Conservation (phyloP, 2,329 filamentous ascomycete genomes). For the Aspergillus ochraceus region DNA sequence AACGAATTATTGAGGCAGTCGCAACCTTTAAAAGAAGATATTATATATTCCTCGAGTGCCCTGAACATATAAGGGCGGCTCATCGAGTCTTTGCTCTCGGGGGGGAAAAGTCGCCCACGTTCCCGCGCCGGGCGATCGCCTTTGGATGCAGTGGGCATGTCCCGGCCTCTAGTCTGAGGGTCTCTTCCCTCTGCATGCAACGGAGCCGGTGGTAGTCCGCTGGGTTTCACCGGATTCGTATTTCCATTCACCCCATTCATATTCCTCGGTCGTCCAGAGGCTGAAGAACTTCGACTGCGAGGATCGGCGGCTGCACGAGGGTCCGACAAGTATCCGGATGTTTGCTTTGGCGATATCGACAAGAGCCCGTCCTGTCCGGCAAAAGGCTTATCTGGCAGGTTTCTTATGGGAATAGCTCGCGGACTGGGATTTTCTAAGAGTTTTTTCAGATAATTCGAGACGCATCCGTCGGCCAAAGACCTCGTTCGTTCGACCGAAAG, state of each 20-base stretch:
- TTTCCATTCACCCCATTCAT: conserved; percentile 16
- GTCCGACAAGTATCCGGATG: conserved; percentile 17
- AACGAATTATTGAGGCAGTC: conserved; percentile 79
- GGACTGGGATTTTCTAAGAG: conserved; percentile 32
- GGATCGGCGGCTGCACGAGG: conserved; percentile 17
- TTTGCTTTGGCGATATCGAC: conserved; percentile 10
- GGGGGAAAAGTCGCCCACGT: conserved; percentile 19
- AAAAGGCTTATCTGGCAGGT: conserved; percentile 7
- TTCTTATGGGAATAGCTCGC: conserved; percentile 21
- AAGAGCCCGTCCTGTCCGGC: conserved; percentile 15
- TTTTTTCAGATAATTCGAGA: conserved; percentile 51
- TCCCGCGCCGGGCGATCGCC: conserved; percentile 20
- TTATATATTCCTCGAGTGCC: conserved; percentile 74
- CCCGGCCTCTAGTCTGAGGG: conserved; percentile 23
- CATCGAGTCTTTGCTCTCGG: conserved; percentile 39
- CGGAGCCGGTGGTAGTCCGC: conserved; percentile 4
- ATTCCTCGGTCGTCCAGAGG: conserved; percentile 22
- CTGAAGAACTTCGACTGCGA: conserved; percentile 29
- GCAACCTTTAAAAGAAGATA: conserved; percentile 66
- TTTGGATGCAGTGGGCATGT: conserved; percentile 26
- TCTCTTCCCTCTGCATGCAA: conserved; percentile 21
- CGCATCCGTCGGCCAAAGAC: conserved; percentile 56
- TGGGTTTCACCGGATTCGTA: conserved; percentile 18
- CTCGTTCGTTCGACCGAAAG: conserved; percentile 63
- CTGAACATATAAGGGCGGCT: conserved; percentile 63